A percentile compares a stretch with the other conserved stretches of the same genome.
Evolutionary conservation across 2,329 filamentous ascomycete species (phyloP).

Genomic region (Aspergillus uvarum): DNA sequence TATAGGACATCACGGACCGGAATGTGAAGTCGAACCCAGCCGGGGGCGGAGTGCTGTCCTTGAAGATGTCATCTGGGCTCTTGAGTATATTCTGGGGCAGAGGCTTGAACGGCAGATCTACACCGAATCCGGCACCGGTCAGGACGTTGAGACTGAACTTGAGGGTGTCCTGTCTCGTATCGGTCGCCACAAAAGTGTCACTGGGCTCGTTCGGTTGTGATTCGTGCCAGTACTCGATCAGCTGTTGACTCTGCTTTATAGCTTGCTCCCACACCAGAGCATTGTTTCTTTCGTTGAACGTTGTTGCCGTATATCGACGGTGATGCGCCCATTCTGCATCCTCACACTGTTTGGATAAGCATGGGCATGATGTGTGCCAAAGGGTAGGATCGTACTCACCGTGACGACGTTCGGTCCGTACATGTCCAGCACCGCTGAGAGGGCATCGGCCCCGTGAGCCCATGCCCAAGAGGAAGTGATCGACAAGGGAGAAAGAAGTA

Average conservation of each 20-base stretch:
- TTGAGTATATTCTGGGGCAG: slow-evolving; percentile 16
- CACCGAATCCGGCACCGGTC: slow-evolving; percentile 38
- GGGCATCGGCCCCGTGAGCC: background rate
- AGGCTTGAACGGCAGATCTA: slow-evolving; percentile 20
- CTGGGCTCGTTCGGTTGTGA: background rate
- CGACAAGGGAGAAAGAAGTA: background rate
- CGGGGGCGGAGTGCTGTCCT: slow-evolving; percentile 16
- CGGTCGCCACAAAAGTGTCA: slow-evolving; percentile 12
- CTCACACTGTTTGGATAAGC: slow-evolving; percentile 19
- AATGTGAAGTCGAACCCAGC: slow-evolving; percentile 25
- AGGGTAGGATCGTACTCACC: slow-evolving; percentile 15
- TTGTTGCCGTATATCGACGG: slow-evolving; percentile 42
- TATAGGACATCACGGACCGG: slow-evolving; percentile 27
- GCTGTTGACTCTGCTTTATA: slow-evolving; percentile 31
- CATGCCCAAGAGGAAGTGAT: background rate
- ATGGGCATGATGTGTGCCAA: background rate
- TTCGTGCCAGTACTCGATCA: slow-evolving; percentile 28
- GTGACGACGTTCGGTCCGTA: slow-evolving; percentile 38
- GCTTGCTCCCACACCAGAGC: slow-evolving; percentile 42
- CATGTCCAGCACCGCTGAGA: slow-evolving; percentile 24
- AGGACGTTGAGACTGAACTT: slow-evolving; percentile 41
- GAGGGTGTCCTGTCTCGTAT: slow-evolving; percentile 33
- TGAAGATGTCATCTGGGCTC: slow-evolving; percentile 24
- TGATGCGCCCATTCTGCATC: slow-evolving; percentile 46
- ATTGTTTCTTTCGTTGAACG: slow-evolving; percentile 48